These are phyloP conservation scores for Clavulina sp. DNA, from an alignment of 768 basidiomycete species.

Conservation along the genomic window DNA sequence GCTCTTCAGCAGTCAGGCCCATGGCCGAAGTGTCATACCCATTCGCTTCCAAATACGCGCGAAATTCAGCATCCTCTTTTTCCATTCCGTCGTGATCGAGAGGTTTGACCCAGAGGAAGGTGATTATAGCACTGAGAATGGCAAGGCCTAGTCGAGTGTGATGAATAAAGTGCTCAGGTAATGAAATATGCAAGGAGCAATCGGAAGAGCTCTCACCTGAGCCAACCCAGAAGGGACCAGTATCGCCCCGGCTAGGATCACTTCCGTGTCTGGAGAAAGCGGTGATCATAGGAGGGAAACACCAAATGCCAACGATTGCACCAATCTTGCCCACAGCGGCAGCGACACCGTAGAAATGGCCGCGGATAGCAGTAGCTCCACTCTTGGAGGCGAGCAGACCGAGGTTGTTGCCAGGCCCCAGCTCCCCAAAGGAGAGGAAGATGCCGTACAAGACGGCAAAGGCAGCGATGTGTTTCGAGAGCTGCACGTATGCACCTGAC, in stretches of 20 bases:
- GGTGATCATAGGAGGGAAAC: too few relatives aligned
- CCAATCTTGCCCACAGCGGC: conserved; percentile 42
- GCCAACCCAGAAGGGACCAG: conserved; percentile 80
- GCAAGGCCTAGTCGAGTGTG: conserved; percentile 36
- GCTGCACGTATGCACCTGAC: conserved; percentile 56
- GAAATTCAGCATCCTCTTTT: conserved; percentile 61
- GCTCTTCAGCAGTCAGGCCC: conserved; percentile 31
- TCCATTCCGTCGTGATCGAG: conserved; percentile 63
- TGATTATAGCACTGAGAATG: conserved; percentile 54
- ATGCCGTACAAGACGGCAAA: conserved; percentile 83
- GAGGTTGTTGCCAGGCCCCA: conserved; percentile 66
- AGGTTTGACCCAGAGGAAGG: conserved; percentile 56
- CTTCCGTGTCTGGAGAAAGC: conserved; percentile 39
- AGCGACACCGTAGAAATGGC: conserved; percentile 59
- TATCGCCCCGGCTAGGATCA: conserved; percentile 38
- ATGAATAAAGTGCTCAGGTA: neutral
- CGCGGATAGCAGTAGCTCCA: conserved; percentile 70
- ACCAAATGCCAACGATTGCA: conserved; percentile 28
- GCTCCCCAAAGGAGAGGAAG: conserved; percentile 76
- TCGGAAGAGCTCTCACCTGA: conserved; percentile 30
- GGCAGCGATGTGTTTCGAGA: conserved; percentile 45
- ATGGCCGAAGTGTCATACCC: conserved; percentile 65
- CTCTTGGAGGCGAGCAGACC: conserved; percentile 75
- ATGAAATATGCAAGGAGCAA: neutral
- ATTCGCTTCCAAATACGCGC: conserved; percentile 56